Evolutionary conservation across 345 rosid species (phyloP).

Genomic region (Heritiera littoralis): DNA sequence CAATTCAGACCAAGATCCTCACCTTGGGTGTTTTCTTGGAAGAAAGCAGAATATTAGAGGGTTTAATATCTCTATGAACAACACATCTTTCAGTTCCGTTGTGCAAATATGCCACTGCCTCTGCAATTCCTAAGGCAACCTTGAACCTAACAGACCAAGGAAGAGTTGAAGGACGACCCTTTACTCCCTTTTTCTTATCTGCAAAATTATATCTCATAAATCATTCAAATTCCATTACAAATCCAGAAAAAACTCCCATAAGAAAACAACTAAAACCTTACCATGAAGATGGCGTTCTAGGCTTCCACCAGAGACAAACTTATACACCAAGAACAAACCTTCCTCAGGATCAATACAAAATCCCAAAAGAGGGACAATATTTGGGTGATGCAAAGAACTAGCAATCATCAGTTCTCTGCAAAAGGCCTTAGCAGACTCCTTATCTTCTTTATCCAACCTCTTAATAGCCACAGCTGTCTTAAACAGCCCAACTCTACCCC

Average conservation of each 20-base stretch:
- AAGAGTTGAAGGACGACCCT: conserved; percentile 37
- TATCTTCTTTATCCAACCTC: conserved; percentile 81
- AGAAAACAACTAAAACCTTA: conserved; percentile 29
- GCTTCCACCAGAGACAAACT: conserved; percentile 88
- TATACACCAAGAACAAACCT: conserved; percentile 90
- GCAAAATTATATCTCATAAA: conserved; percentile 27
- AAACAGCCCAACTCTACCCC: conserved; percentile 80
- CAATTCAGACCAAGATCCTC: conserved; percentile 3
- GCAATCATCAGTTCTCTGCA: conserved; percentile 98
- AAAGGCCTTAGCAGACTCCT: conserved; percentile 86
- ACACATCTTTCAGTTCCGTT: conserved; percentile 84
- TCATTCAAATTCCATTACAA: conserved; percentile 20
- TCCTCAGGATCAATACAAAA: conserved; percentile 88
- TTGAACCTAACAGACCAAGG: conserved; percentile 83
- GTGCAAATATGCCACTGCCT: conserved; percentile 77
- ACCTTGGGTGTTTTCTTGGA: conserved; percentile 88
- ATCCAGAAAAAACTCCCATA: conserved; percentile 3
- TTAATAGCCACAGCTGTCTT: conserved; percentile 75
- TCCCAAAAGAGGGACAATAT: conserved; percentile 81
- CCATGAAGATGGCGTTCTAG: conserved; percentile 86
- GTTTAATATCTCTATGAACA: conserved; percentile 95
- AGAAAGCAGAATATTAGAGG: conserved; percentile 89
- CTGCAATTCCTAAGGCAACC: conserved; percentile 79
- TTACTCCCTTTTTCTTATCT: conserved; percentile 66
- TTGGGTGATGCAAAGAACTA: conserved; percentile 71